Evolutionary conservation across 257 asterid genomes (phyloP).

Genomic region (Solanum neorickii): DNA sequence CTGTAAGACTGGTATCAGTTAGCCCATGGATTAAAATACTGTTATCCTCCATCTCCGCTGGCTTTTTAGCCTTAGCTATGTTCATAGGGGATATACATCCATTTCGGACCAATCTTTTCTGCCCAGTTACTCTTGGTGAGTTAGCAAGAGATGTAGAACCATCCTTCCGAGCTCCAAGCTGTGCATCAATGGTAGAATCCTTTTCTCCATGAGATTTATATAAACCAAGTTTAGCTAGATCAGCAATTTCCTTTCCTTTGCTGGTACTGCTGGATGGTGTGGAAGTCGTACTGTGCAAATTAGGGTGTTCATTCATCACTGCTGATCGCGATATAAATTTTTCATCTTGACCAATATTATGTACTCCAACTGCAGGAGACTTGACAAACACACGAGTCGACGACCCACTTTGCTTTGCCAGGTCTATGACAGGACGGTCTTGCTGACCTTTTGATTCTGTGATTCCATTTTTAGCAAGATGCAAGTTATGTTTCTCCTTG

Average conservation of each 20-base stretch:
- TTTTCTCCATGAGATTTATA: constrained; percentile 15
- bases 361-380: constrained; percentile 7
- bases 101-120: constrained; percentile 72
- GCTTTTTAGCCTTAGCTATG: constrained; percentile 47
- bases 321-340: neutral
- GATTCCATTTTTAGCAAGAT: constrained; percentile 9
- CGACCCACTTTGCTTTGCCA: constrained; percentile 13
- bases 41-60: constrained; percentile 23
- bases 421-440: constrained; percentile 17
- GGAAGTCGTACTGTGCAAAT: constrained; percentile 9
- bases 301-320: constrained; percentile 15
- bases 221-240: constrained; percentile 11
- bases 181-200: constrained; percentile 7
- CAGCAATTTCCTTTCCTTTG: constrained; percentile 21
- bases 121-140: constrained; percentile 39
- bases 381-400: constrained; percentile 13
- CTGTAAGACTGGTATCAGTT: constrained; percentile 6
- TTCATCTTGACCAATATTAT: constrained; percentile 13
- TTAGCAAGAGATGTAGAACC: constrained; percentile 12
- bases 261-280: constrained; percentile 2
- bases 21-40: constrained; percentile 18
- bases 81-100: constrained; percentile 85
- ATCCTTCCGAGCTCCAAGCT: constrained; percentile 18
- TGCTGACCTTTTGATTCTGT: constrained; percentile 2
- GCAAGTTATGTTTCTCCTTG: constrained; percentile 16